phyloP scores from a whole-genome alignment of 2,329 filamentous ascomycete genomes.

The Ceratocystis destructans region DNA sequence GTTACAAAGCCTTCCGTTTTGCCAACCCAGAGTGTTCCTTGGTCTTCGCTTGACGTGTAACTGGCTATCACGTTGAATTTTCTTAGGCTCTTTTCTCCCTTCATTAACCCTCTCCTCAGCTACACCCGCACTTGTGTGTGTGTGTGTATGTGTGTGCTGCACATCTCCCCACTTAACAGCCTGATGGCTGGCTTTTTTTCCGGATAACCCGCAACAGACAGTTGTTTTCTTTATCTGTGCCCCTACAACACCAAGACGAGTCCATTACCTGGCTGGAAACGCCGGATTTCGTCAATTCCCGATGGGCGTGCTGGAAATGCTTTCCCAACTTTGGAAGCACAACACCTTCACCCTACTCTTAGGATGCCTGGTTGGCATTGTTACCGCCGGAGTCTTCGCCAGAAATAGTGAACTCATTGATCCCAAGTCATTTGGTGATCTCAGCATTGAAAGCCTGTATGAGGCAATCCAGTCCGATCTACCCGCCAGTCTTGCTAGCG shows the following conservation, averaged over 20 bases:
- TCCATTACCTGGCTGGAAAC: background rate
- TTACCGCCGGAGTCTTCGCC: conserved; percentile 82
- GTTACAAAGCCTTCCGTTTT: background rate
- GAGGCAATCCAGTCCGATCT: conserved; percentile 73
- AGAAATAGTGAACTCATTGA: conserved; percentile 81
- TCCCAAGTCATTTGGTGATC: conserved; percentile 53
- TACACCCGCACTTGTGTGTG: background rate
- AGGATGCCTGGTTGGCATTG: conserved; percentile 77
- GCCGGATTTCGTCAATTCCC: background rate
- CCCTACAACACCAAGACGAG: background rate
- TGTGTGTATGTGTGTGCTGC: background rate
- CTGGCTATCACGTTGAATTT: background rate
- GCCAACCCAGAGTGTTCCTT: background rate
- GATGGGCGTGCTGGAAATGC: background rate
- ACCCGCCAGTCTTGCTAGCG: conserved; percentile 60
- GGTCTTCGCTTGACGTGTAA: background rate
- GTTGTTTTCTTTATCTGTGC: background rate
- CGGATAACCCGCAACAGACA: background rate
- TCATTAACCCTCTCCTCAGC: background rate
- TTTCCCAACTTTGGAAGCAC: conserved; percentile 31
- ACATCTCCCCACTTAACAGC: background rate
- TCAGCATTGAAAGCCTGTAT: conserved; percentile 72
- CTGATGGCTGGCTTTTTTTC: background rate
- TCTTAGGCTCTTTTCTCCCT: background rate
- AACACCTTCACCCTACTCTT: conserved; percentile 74